Evolutionary conservation across 805 yeast genomes (phyloP), one percentile per base, ranked within the genome.

Genomic region (Lachancea mirantina): DNA sequence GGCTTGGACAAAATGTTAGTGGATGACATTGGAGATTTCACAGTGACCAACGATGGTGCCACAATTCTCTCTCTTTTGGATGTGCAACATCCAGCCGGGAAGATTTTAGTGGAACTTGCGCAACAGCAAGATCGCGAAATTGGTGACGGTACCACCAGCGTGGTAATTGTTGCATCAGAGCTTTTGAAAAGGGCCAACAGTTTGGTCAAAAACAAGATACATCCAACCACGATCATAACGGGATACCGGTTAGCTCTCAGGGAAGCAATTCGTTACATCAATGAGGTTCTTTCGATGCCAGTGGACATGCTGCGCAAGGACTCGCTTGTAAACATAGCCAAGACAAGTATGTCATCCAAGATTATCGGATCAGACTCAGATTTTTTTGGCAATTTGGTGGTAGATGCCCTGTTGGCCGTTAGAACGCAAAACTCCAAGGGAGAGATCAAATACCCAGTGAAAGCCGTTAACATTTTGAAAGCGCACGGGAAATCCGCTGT

Each of bases 101-200:
- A 87, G 64, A 92, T 92, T 49, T 67, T 92, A 38, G 98, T 92
- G 30, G 97, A 92, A 55, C 71, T 92, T 53, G 98, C 98, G 2
- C 96, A 92, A 60, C 97, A 92, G 61, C 99, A 92, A 66, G 99
- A 92, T 60, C 76, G 95, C 51, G 99, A 92, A 63, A 96, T 92
- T 34, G 98, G 96, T 40, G 97, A 88, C 55, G 97, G 97, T 47
- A 88, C 99, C 26, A 92, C 99, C 0, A 83, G 95, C 10, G 98
- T 92, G 31, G 98, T 92, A 24, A 87, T 92, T 41, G 79, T 94
- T 55, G 97, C 98, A 15, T 73, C 94, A 21, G 99, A 92, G 62
- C 65, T 92, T 36, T 68, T 92, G 52, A 83, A 83, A 51, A 74
- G 95, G 43, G 98, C 98, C 24, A 85, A 87, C 60, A 96, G 88